Base-by-base conservation (phyloP, 495 filamentous ascomycete genomes). In the Apiosordaria backusii region DNA sequence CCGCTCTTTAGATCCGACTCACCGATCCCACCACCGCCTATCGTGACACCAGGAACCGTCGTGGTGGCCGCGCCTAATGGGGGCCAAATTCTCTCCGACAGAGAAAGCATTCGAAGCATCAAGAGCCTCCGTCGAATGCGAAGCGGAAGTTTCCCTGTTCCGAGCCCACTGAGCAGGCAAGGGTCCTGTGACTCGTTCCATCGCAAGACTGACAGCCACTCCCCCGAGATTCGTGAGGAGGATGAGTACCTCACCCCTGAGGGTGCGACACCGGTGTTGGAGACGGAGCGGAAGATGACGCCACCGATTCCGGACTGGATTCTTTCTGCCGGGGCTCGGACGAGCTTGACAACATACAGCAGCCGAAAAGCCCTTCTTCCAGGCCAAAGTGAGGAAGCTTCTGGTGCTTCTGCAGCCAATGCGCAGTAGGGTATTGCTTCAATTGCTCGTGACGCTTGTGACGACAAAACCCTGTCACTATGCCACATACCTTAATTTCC, bases 1-100 rank as follows among this genome's bases (percentile, higher is more conserved):
- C 92, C 92, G 1, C 83, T 96, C 13, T 95, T 96, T 77, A 85
- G 92, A 62, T 87, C 88, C 1, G 88, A 87, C 68, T 91, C 87
- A 54, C 89, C 90, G 0, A 85, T 81, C 0, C 89, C 90, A 10
- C 89, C 90, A 13, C 89, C 90, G 15, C 88, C 91, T 0, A 82
- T 84, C 6, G 83, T 85, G 0, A 88, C 87, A 0, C 84, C 88
- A 0, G 89, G 88, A 0, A 96, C 90, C 0, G 79, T 87, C 22
- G 87, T 96, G 45, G 82, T 85, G 6, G 92, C 89, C 9, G 86
- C 88, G 1, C 90, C 90, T 1, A 83, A 86, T 26, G 88, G 88
- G 0, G 90, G 89, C 0, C 85, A 88, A 71, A 80, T 87, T 16
- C 87, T 93, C 18, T 83, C 86, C 9, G 81, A 87, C 35, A 80